phyloP scores from a whole-genome alignment of 2,329 filamentous ascomycete genomes.

The Fusarium sp. region DNA sequence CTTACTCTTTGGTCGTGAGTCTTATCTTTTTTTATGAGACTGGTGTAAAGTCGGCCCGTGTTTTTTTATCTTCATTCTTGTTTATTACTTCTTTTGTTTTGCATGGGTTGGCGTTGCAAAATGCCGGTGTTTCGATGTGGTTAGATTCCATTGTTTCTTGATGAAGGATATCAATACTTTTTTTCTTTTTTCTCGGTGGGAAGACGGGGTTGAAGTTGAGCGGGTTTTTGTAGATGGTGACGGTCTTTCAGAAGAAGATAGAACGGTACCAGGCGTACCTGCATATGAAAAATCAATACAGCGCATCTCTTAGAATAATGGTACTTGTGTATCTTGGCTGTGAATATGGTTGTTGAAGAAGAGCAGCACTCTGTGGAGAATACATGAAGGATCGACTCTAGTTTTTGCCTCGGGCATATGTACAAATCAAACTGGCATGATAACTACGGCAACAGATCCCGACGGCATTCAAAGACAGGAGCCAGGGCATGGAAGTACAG shows the following conservation, averaged over 20 bases:
- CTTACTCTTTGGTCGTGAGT: too few species aligned
- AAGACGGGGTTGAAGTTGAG: not conserved
- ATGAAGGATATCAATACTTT: slow-evolving; percentile 12
- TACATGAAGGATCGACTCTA: too few species aligned
- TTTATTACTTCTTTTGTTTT: slow-evolving; percentile 21
- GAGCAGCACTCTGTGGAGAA: not conserved
- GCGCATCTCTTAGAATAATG: not conserved
- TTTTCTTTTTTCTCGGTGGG: not conserved
- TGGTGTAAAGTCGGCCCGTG: not conserved
- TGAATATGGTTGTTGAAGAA: not conserved
- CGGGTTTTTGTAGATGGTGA: not conserved
- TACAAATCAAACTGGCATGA: too few species aligned
- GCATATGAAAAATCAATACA: slow-evolving; percentile 1
- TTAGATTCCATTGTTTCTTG: slow-evolving; percentile 28
- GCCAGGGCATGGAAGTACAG: not conserved
- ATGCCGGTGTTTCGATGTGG: slow-evolving; percentile 17
- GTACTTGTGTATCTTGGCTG: not conserved
- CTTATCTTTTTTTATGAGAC: too few species aligned
- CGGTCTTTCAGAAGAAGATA: slow-evolving; percentile 10
- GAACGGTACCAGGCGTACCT: not conserved
- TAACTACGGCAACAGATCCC: too few species aligned
- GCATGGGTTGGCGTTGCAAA: slow-evolving; percentile 43
- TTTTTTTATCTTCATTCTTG: not conserved
- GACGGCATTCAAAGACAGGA: too few species aligned
- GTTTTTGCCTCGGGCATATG: too few species aligned